These are phyloP conservation scores for Neocallimastix lanati DNA, from an alignment of 192 early-diverging fungal species.

Conservation along the genomic window DNA sequence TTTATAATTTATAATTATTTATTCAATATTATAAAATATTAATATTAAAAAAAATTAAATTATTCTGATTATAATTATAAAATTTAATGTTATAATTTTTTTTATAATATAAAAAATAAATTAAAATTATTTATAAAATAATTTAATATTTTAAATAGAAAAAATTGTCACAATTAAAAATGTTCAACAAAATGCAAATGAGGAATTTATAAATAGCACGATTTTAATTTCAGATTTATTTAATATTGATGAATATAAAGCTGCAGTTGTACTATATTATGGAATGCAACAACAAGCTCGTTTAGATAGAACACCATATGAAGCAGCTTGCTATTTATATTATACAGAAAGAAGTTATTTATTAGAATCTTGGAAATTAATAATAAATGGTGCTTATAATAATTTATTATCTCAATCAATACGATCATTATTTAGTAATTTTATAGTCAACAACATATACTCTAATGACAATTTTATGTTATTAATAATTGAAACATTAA, in stretches of 20 bases:
- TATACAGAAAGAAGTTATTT: conserved; percentile 43
- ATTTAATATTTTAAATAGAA: too few species aligned
- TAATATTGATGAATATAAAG: conserved; percentile 55
- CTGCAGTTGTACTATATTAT: conserved; percentile 40
- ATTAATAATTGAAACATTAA: conserved; percentile 12
- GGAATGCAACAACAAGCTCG: conserved; percentile 24
- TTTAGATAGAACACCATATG: conserved; percentile 35
- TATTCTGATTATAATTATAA: too few species aligned
- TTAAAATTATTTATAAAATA: too few species aligned
- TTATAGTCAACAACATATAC: conserved; percentile 25
- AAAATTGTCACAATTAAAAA: conserved; percentile 26
- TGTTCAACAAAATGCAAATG: conserved; percentile 36
- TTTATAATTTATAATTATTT: too few species aligned
- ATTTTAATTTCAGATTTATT: conserved; percentile 62
- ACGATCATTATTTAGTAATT: conserved; percentile 18
- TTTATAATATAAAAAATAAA: too few species aligned
- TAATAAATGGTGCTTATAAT: conserved; percentile 31
- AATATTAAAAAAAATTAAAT: too few species aligned
- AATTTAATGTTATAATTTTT: too few species aligned
- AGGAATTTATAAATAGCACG: conserved; percentile 43
- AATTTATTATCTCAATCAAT: conserved; percentile 16
- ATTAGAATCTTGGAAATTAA: conserved; percentile 25
- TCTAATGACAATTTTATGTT: neutral
- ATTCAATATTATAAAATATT: too few species aligned
- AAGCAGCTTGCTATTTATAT: conserved; percentile 48